Evolutionary conservation across 805 yeast species (phyloP).

Genomic region (Ogataea sp.): DNA sequence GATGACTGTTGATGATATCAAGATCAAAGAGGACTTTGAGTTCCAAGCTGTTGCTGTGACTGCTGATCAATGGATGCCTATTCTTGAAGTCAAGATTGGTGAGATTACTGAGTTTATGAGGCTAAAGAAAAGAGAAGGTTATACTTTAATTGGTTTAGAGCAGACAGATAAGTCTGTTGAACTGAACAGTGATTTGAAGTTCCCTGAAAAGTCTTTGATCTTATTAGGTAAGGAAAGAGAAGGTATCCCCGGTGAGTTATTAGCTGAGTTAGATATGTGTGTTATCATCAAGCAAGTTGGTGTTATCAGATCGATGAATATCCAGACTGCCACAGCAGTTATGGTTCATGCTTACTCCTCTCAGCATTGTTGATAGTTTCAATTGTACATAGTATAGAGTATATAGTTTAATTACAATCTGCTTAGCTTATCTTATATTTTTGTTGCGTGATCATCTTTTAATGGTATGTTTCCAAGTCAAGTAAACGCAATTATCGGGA

Average conservation of each 20-base stretch:
- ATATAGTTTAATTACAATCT: too few species aligned
- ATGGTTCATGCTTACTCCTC: constrained; percentile 83
- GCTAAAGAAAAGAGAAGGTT: constrained; percentile 62
- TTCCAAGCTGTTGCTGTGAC: constrained; percentile 89
- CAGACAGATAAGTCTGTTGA: constrained; percentile 87
- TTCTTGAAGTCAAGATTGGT: constrained; percentile 60
- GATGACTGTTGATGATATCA: constrained; percentile 65
- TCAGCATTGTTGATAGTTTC: constrained; percentile 62
- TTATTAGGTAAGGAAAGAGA: constrained; percentile 82
- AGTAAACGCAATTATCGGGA: too few species aligned
- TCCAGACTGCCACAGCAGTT: constrained; percentile 94
- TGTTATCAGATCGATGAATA: constrained; percentile 89
- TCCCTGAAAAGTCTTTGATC: constrained; percentile 74
- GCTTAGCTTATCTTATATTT: too few species aligned
- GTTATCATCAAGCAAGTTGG: constrained; percentile 91
- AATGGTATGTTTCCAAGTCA: too few species aligned
- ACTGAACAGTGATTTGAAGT: constrained; percentile 51
- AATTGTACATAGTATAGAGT: too few species aligned
- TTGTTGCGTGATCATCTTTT: too few species aligned
- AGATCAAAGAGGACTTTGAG: constrained; percentile 54
- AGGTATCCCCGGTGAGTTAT: constrained; percentile 81
- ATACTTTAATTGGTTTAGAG: constrained; percentile 81
- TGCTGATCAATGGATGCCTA: constrained; percentile 95
- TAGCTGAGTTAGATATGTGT: constrained; percentile 78
- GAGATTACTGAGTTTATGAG: constrained; percentile 50